Evolutionary conservation across 2,329 filamentous ascomycete genomes (phyloP).

Genomic region (Aureobasidium melanogenum): DNA sequence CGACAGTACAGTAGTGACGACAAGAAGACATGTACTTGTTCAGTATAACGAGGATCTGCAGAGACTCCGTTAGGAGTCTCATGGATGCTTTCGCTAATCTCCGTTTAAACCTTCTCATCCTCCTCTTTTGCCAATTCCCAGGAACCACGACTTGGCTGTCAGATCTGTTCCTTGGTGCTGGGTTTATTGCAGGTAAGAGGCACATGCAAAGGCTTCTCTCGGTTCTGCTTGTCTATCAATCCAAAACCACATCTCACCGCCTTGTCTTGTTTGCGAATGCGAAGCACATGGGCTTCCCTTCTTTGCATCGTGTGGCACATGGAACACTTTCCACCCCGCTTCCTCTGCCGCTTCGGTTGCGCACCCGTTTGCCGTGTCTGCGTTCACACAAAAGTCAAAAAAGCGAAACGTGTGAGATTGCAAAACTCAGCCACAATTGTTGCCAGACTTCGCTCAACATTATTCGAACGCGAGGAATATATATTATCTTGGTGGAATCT

Average conservation of each 20-base stretch:
- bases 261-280: not conserved
- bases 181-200: not conserved
- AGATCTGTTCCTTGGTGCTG: not conserved
- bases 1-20: not conserved
- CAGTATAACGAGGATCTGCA: not conserved
- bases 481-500: no score
- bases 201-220: not conserved
- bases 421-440: not conserved
- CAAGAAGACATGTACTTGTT: not conserved
- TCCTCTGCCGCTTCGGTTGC: not conserved
- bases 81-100: conserved; percentile 1
- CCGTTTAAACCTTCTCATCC: not conserved
- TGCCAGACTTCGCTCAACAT: no score
- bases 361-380: not conserved
- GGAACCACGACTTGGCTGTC: not conserved
- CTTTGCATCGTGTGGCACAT: not conserved
- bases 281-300: not conserved
- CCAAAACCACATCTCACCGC: not conserved
- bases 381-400: not conserved
- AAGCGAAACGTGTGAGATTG: not conserved
- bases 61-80: not conserved
- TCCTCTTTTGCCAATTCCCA: not conserved
- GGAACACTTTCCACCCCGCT: not conserved
- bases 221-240: not conserved
- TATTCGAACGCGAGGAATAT: no score